Percentiles rank a stretch among this genome's conserved stretches.
Conservation (phyloP, 176 grass and related monocot species). For the Otatea glauca region DNA sequence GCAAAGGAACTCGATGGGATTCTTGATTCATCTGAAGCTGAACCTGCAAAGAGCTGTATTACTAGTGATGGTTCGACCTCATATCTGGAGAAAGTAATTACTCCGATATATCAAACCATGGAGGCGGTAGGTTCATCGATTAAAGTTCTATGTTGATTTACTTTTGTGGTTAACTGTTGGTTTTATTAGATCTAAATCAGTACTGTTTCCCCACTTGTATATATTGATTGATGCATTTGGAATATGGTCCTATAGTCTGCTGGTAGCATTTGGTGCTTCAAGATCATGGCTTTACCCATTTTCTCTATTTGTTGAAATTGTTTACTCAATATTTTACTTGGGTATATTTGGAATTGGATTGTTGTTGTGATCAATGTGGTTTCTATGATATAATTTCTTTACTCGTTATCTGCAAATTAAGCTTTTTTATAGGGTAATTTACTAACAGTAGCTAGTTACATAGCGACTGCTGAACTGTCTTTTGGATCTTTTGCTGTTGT, state of each 20-base stretch:
- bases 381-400: neutral
- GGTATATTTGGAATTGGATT: constrained; percentile 3
- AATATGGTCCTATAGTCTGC: constrained; percentile 21
- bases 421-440: neutral
- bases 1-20: constrained; percentile 91
- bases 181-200: constrained; percentile 18
- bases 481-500: constrained; percentile 15
- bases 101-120: constrained; percentile 85
- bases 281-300: neutral
- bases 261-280: neutral
- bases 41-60: constrained; percentile 62
- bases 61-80: constrained; percentile 58
- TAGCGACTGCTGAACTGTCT: neutral
- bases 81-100: constrained; percentile 76
- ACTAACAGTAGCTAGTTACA: neutral
- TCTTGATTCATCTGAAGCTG: constrained; percentile 84
- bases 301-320: constrained; percentile 6
- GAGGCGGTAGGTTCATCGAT: constrained; percentile 55
- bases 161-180: constrained; percentile 15
- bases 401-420: neutral
- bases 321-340: constrained; percentile 21
- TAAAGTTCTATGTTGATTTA: constrained; percentile 37
- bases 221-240: constrained; percentile 22
- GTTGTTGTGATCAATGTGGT: neutral
- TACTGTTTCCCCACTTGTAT: neutral